Conservation (phyloP, 148 eudicot genomes). For the Rhododendron williamsianum region DNA sequence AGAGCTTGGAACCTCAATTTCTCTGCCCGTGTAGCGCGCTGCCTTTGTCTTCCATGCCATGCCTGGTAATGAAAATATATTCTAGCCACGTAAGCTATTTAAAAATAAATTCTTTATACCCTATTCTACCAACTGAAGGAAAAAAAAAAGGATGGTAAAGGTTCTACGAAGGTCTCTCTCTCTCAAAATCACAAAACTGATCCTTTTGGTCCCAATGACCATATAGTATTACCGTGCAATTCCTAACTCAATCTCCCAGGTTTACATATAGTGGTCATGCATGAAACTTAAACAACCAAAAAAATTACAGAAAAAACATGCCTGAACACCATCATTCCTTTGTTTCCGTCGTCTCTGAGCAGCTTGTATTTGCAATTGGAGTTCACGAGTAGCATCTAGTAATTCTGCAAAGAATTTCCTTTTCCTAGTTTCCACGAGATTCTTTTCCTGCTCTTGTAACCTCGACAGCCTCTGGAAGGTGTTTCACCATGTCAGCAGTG, state of each 20-base stretch:
- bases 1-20: conserved; percentile 88
- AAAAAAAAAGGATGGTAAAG: background rate
- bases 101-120: conserved; percentile 28
- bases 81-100: background rate
- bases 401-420: conserved; percentile 85
- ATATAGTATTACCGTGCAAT: background rate
- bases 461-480: conserved; percentile 68
- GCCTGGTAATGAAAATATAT: conserved; percentile 36
- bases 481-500: conserved; percentile 20
- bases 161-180: background rate
- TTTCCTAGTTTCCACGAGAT: conserved; percentile 62
- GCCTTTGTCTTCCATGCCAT: conserved; percentile 98
- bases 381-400: conserved; percentile 87
- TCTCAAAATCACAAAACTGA: background rate
- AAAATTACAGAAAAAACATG: conserved; percentile 15
- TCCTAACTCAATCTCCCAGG: background rate
- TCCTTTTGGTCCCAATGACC: background rate
- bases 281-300: background rate
- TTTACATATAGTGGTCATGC: background rate
- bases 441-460: conserved; percentile 86
- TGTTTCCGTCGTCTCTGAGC: conserved; percentile 80
- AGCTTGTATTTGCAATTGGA: conserved; percentile 76
- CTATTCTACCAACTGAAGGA: background rate
- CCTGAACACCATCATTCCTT: conserved; percentile 91
- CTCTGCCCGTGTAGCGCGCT: conserved; percentile 82